Evolutionary conservation across 2,329 filamentous ascomycete species (phyloP).

Genomic region (Diaporthe sp.): DNA sequence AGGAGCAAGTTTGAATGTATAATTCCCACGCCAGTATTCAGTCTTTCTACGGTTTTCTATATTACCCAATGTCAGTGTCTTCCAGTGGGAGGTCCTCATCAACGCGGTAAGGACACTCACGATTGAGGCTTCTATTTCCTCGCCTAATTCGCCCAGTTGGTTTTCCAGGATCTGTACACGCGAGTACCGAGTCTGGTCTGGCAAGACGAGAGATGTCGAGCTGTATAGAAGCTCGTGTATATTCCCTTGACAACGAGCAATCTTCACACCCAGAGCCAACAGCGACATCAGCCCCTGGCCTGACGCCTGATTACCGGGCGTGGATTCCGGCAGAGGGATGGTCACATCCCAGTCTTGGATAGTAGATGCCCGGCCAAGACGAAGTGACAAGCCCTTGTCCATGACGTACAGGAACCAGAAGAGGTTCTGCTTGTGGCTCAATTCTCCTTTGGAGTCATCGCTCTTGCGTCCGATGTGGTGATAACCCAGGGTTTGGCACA

Average conservation of each 20-base stretch:
- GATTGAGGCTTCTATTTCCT: background rate
- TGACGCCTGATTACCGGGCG: background rate
- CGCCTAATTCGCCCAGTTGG: background rate
- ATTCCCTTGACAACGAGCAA: background rate
- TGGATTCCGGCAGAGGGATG: background rate
- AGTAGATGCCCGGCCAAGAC: background rate
- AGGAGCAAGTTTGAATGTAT: background rate
- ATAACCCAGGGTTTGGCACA: background rate
- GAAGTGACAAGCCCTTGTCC: conserved; percentile 4
- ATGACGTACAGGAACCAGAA: background rate
- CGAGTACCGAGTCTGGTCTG: background rate
- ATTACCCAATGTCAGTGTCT: background rate
- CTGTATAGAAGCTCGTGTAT: background rate
- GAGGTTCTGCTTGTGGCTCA: background rate
- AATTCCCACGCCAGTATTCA: background rate
- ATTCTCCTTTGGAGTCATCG: background rate
- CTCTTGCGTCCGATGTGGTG: background rate
- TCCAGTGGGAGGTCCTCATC: background rate
- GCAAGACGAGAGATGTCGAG: background rate
- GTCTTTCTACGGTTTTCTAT: no score
- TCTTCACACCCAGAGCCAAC: background rate
- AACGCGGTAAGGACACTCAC: background rate
- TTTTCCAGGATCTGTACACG: background rate
- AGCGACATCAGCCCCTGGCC: background rate
- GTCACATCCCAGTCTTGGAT: conserved; percentile 10